Conservation (phyloP, 2,329 filamentous ascomycete genomes). For the Metarhizium rileyi region DNA sequence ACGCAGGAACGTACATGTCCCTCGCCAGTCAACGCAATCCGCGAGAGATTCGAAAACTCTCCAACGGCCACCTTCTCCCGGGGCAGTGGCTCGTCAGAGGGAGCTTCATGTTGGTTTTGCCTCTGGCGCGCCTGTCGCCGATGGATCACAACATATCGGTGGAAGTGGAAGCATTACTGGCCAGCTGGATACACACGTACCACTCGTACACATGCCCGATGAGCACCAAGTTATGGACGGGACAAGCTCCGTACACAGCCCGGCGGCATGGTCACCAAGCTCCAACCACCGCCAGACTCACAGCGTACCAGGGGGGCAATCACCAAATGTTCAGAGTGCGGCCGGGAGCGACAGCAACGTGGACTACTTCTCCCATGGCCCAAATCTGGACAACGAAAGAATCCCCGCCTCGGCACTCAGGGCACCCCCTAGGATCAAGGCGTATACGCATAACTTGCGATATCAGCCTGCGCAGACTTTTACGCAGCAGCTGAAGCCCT, state of each 20-base stretch:
- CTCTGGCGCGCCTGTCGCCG: slow-evolving; percentile 2
- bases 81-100: slow-evolving; percentile 14
- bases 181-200: slow-evolving; percentile 5
- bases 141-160: not conserved
- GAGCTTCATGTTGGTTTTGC: slow-evolving; percentile 25
- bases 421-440: slow-evolving; percentile 24
- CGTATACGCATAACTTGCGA: slow-evolving; percentile 64
- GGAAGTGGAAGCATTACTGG: not conserved
- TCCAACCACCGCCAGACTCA: not conserved
- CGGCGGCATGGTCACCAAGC: slow-evolving; percentile 2
- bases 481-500: slow-evolving; percentile 62
- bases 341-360: slow-evolving; percentile 14
- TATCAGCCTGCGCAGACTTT: slow-evolving; percentile 61
- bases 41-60: slow-evolving; percentile 6
- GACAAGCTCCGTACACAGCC: slow-evolving; percentile 1
- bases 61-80: slow-evolving; percentile 11
- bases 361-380: slow-evolving; percentile 17
- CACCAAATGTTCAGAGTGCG: slow-evolving; percentile 4
- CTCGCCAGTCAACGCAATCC: not conserved
- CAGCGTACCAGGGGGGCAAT: not conserved
- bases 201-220: slow-evolving; percentile 4
- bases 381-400: slow-evolving; percentile 33
- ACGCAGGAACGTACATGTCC: slow-evolving; percentile 16
- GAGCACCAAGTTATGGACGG: slow-evolving; percentile 2
- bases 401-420: slow-evolving; percentile 26